Evolutionary conservation across 768 basidiomycete species (phyloP), one percentile per base, ranked within the genome.

Genomic region (Termitomyces sp.): DNA sequence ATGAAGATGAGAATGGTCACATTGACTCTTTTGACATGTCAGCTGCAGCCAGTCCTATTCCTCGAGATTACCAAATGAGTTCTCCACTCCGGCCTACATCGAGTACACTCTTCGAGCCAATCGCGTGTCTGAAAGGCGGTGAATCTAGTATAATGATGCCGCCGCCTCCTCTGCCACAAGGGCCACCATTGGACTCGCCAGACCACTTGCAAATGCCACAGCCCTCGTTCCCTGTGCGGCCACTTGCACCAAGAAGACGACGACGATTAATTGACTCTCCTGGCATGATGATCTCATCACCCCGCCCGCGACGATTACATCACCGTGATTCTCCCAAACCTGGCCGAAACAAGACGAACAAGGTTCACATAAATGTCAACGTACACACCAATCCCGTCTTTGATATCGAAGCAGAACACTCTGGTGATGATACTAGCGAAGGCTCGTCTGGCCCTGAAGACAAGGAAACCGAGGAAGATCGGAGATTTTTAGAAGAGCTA

Each of bases 351-450:
- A 63, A 28, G 24, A 51, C 36, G 63, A 60, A 52, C 20, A 48
- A 54, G 28, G 47, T 45, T 28, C 41, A 22, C 34, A 16, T 33
- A 22, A 34, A 45, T 16, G 52, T 57, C 18, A 45, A 55, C 46
- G 20, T 22, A 65, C 60, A 36, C 64, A 45, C 39, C 37, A 68
- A 80, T 68, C 64, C 66, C 1, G 75, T 85, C 66, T 76, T 90
- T 52, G 90, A 90, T 62, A 75, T 82, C 34, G 87, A 86, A 66
- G 92, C 92, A 3, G 70, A 70, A 18, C 92, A 92, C 64, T 94
- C 92, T 9, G 92, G 90, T 20, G 90, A 90, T 56, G 92, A 93
- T 65, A 76, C 77, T 55, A 87, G 86, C 63, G 80, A 76, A 55
- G 89, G 88, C 34, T 75, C 74, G 1, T 86, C 85, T 0, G 77